These are phyloP conservation scores for Ustilago sp. DNA, from an alignment of 1,284 basidiomycete species.

Conservation along the genomic window DNA sequence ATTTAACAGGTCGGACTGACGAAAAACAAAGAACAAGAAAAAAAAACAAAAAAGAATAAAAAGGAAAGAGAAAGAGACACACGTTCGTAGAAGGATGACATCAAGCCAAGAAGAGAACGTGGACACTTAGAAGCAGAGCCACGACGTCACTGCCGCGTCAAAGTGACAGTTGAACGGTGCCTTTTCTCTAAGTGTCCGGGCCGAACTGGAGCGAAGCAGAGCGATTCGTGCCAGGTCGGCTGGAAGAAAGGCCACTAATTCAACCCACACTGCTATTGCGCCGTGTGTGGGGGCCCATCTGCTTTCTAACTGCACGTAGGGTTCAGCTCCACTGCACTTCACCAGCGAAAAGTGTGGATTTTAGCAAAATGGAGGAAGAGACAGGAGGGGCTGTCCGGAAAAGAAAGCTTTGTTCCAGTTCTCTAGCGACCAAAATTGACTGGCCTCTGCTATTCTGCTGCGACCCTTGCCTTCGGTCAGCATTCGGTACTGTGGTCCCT, in stretches of 20 bases:
- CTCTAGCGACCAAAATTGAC: background rate
- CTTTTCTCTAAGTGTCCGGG: conserved; percentile 30
- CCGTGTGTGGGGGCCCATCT: background rate
- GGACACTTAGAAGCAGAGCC: conserved; percentile 12
- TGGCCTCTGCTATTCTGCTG: background rate
- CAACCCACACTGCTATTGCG: background rate
- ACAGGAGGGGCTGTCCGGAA: background rate
- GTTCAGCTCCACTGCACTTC: conserved; percentile 16
- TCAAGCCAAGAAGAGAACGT: conserved; percentile 25
- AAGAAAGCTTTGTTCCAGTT: conserved; percentile 6
- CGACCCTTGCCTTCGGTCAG: background rate
- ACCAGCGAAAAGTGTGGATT: background rate
- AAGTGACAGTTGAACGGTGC: background rate
- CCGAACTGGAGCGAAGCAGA: conserved; percentile 26
- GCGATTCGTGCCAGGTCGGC: conserved; percentile 40
- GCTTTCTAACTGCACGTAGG: conserved; percentile 24
- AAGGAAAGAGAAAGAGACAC: background rate
- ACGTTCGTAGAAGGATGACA: background rate
- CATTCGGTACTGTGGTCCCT: background rate
- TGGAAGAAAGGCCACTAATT: conserved; percentile 24
- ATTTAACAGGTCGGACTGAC: too few species aligned
- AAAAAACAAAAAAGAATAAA: too few species aligned
- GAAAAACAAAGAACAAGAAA: too few species aligned
- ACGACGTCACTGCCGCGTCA: conserved; percentile 19
- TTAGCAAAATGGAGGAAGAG: too few species aligned